phyloP scores from a whole-genome alignment of 2,329 filamentous ascomycete genomes.

The Cladosporium colombiae region DNA sequence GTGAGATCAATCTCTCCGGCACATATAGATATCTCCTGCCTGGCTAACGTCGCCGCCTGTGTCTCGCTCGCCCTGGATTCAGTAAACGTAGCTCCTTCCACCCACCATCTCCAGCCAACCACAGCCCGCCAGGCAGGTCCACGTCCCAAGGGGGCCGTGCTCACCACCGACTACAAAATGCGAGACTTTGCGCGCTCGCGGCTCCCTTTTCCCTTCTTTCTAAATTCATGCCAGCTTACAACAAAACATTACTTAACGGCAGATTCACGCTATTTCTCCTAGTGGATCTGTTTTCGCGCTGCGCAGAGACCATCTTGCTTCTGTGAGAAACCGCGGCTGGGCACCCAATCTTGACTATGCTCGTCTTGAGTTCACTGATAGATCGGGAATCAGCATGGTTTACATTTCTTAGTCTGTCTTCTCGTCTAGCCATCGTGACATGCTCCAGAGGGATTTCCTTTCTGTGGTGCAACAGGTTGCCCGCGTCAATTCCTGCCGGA shows the following conservation, averaged over 20 bases:
- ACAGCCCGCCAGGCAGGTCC: slow-evolving; percentile 29
- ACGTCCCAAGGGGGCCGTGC: not conserved
- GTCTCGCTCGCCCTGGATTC: slow-evolving; percentile 6
- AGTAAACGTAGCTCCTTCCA: slow-evolving; percentile 29
- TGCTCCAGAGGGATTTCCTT: not conserved
- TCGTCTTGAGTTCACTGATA: slow-evolving; percentile 65
- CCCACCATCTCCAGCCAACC: slow-evolving; percentile 3
- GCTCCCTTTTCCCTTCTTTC: slow-evolving; percentile 45
- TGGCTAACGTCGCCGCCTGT: slow-evolving; percentile 7
- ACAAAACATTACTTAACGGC: slow-evolving; percentile 53
- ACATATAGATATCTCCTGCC: slow-evolving; percentile 7
- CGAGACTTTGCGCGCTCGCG: slow-evolving; percentile 24
- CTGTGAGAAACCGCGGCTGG: slow-evolving; percentile 63
- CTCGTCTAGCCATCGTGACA: not conserved
- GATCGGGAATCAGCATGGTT: slow-evolving; percentile 65
- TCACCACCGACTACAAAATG: slow-evolving; percentile 12
- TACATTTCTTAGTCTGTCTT: not conserved
- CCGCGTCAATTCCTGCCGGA: not conserved
- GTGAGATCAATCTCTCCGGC: not conserved
- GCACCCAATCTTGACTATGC: slow-evolving; percentile 70
- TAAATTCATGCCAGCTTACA: slow-evolving; percentile 55
- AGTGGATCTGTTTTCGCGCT: slow-evolving; percentile 63
- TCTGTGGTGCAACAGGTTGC: not conserved
- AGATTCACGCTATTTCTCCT: slow-evolving; percentile 15
- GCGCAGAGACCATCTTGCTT: slow-evolving; percentile 58